Percentiles rank a stretch among this genome's conserved stretches.
phyloP scores from a whole-genome alignment of 108 stramenopile genomes.

The Discostella stelligeroides region DNA sequence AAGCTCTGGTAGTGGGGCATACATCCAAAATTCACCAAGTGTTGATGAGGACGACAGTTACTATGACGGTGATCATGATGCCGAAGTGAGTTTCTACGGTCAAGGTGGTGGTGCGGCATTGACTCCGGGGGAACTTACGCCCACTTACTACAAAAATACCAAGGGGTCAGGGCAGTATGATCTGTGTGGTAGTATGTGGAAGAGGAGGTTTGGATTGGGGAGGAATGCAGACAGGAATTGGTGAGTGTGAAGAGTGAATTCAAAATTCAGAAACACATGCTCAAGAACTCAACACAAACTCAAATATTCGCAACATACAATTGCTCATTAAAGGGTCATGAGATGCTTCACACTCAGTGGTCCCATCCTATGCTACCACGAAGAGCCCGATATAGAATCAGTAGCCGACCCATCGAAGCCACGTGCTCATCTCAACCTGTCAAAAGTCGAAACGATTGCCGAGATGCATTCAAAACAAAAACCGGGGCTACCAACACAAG shows the following conservation, averaged over 20 bases:
- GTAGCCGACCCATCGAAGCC: conserved; percentile 42
- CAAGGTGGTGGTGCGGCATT: neutral
- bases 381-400: conserved; percentile 42
- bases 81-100: neutral
- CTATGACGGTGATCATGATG: neutral
- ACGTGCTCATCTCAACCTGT: conserved; percentile 43
- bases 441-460: conserved; percentile 53
- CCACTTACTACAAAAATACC: neutral
- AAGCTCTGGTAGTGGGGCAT: neutral
- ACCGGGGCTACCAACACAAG: conserved; percentile 38
- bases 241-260: no score
- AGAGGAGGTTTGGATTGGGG: conserved; percentile 60
- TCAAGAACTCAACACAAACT: no score
- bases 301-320: neutral
- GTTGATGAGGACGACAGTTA: neutral
- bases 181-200: conserved; percentile 56
- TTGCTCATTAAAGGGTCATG: conserved; percentile 30
- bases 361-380: conserved; percentile 56
- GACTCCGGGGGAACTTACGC: neutral
- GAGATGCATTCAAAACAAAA: conserved; percentile 54
- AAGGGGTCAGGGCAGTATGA: conserved; percentile 20
- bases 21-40: neutral
- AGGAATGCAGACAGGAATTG: conserved; percentile 57
- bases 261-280: no score
- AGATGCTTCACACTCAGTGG: conserved; percentile 55